Conservation (phyloP, 495 filamentous ascomycete genomes). For the Neurospora sp. region DNA sequence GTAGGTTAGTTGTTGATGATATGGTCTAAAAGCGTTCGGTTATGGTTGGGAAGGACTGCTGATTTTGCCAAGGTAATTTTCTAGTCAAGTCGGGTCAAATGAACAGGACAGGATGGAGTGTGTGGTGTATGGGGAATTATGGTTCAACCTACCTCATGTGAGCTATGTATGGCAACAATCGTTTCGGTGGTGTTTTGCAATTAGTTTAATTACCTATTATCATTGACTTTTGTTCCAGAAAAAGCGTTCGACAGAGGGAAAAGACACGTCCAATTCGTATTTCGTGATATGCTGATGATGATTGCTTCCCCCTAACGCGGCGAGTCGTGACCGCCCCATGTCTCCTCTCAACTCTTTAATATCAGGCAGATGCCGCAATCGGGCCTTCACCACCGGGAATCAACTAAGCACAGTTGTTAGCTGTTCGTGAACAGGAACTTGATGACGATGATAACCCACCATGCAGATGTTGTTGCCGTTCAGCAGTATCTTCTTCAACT, state of each 20-base stretch:
- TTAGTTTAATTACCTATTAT: background rate
- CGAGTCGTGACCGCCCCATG: background rate
- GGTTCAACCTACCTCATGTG: background rate
- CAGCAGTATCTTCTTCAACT: constrained; percentile 87
- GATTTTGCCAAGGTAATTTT: background rate
- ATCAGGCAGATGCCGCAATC: constrained; percentile 15
- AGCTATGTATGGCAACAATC: background rate
- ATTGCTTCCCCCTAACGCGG: background rate
- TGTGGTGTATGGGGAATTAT: background rate
- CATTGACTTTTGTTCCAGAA: background rate
- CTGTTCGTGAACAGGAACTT: background rate
- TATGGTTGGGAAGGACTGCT: background rate
- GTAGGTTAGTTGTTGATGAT: background rate
- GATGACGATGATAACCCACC: constrained; percentile 41
- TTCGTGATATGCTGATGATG: background rate
- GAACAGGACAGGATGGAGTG: background rate
- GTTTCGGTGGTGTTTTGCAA: background rate
- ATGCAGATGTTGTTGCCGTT: constrained; percentile 99
- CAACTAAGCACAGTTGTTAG: constrained; percentile 42
- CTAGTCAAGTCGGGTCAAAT: background rate
- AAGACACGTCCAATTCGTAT: background rate
- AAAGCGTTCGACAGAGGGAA: background rate
- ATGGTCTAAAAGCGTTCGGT: background rate
- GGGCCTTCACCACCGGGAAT: constrained; percentile 84
- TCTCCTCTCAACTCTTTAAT: background rate